Evolutionary conservation across 73 alveolate species (phyloP).

Genomic region (Stentor roeselii): DNA sequence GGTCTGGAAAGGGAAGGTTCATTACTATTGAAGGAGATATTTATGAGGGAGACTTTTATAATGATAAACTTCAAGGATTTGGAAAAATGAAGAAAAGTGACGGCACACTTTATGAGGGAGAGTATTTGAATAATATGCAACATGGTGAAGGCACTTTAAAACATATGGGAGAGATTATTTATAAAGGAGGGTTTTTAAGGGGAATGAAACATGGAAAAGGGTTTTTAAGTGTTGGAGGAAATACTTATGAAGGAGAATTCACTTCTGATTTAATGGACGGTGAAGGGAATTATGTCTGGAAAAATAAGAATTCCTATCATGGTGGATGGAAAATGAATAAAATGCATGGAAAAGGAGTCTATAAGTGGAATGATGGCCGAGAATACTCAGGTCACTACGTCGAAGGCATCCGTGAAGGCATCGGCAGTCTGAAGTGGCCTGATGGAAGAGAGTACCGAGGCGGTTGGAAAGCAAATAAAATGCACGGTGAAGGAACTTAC

Average conservation of each 20-base stretch:
- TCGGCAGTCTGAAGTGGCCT: background rate
- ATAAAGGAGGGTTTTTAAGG: conserved; percentile 40
- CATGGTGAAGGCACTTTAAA: no score
- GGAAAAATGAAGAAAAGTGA: conserved; percentile 59
- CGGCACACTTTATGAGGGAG: no score
- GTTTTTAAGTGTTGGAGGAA: conserved; percentile 20
- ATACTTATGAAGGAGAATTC: conserved; percentile 32
- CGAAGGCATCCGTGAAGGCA: background rate
- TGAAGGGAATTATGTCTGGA: background rate
- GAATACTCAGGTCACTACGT: background rate
- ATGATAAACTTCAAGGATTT: conserved; percentile 61
- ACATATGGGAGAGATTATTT: conserved; percentile 45
- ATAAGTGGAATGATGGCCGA: background rate
- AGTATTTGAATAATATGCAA: no score
- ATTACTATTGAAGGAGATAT: background rate
- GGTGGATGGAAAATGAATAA: background rate
- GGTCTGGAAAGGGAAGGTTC: background rate
- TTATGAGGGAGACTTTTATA: conserved; percentile 70
- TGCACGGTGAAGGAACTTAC: background rate
- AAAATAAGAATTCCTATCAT: background rate
- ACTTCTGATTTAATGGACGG: conserved; percentile 30
- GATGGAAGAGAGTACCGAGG: background rate
- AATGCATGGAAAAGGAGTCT: background rate
- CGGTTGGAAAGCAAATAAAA: background rate
- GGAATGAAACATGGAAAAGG: conserved; percentile 43